Conservation (phyloP, 2,329 filamentous ascomycete genomes). For the Metarhizium rileyi region DNA sequence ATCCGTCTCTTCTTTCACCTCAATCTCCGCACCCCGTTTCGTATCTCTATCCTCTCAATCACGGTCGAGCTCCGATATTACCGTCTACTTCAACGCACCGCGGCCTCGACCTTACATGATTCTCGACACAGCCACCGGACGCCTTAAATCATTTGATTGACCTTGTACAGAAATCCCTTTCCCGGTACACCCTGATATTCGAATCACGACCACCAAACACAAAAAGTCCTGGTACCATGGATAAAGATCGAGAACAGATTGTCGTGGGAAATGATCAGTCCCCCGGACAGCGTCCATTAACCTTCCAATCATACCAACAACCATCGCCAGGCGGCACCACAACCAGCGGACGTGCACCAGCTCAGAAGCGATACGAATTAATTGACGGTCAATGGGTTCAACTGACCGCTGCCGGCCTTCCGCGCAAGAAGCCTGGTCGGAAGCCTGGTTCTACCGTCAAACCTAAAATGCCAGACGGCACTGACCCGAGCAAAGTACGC, state of each 20-base stretch:
- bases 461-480: conserved; percentile 26
- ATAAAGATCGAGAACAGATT: conserved; percentile 36
- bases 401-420: conserved; percentile 47
- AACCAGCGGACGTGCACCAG: conserved; percentile 10
- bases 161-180: background rate
- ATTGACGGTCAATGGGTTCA: conserved; percentile 33
- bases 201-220: background rate
- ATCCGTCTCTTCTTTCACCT: no score
- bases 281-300: conserved; percentile 15
- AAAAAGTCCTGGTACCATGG: conserved; percentile 14
- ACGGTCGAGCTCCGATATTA: background rate
- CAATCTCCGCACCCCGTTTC: no score
- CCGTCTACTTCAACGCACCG: background rate
- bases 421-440: conserved; percentile 54
- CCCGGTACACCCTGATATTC: background rate
- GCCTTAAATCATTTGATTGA: background rate
- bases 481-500: conserved; percentile 38
- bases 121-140: background rate
- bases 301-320: conserved; percentile 17
- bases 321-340: conserved; percentile 17
- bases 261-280: conserved; percentile 33
- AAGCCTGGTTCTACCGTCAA: conserved; percentile 51
- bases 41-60: background rate
- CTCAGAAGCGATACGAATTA: conserved; percentile 22
- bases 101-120: background rate